phyloP scores from a whole-genome alignment of 768 basidiomycete genomes.

The Suillus lakei region DNA sequence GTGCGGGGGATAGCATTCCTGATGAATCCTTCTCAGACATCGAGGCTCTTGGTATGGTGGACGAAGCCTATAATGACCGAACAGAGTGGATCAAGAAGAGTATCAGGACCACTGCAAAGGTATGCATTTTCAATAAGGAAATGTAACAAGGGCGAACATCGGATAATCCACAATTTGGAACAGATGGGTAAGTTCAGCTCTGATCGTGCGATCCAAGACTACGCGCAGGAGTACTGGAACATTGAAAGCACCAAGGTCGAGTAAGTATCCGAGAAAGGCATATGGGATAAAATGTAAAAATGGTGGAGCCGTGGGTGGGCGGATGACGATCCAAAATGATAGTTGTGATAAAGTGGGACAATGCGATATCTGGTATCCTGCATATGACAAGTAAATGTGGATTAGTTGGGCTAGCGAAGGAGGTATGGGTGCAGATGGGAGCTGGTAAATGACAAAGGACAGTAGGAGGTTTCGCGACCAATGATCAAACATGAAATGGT shows the following conservation, averaged over 20 bases:
- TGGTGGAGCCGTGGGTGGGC: background rate
- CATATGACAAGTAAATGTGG: slow-evolving; percentile 17
- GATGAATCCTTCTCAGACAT: slow-evolving; percentile 56
- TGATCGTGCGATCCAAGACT: slow-evolving; percentile 90
- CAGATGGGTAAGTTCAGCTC: slow-evolving; percentile 98
- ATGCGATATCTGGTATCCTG: slow-evolving; percentile 20
- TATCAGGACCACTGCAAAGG: slow-evolving; percentile 81
- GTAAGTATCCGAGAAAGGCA: slow-evolving; percentile 12
- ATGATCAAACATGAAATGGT: slow-evolving; percentile 1
- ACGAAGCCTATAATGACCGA: slow-evolving; percentile 84
- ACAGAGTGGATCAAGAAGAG: slow-evolving; percentile 93
- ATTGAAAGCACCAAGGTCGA: slow-evolving; percentile 54
- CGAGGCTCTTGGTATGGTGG: slow-evolving; percentile 82
- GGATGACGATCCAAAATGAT: slow-evolving; percentile 14
- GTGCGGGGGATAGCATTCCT: background rate
- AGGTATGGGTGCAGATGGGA: slow-evolving; percentile 11
- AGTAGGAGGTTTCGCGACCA: slow-evolving; percentile 11
- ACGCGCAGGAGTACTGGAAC: slow-evolving; percentile 89
- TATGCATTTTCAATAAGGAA: slow-evolving; percentile 21
- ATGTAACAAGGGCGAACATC: background rate
- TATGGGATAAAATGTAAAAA: slow-evolving; percentile 2
- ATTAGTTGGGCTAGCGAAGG: slow-evolving; percentile 14
- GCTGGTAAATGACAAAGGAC: slow-evolving; percentile 13
- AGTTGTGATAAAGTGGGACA: slow-evolving; percentile 12
- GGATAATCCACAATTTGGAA: slow-evolving; percentile 15